Evolutionary conservation across 768 basidiomycete genomes (phyloP), one percentile per base, ranked within the genome.

Genomic region (Filobasidium floriforme): DNA sequence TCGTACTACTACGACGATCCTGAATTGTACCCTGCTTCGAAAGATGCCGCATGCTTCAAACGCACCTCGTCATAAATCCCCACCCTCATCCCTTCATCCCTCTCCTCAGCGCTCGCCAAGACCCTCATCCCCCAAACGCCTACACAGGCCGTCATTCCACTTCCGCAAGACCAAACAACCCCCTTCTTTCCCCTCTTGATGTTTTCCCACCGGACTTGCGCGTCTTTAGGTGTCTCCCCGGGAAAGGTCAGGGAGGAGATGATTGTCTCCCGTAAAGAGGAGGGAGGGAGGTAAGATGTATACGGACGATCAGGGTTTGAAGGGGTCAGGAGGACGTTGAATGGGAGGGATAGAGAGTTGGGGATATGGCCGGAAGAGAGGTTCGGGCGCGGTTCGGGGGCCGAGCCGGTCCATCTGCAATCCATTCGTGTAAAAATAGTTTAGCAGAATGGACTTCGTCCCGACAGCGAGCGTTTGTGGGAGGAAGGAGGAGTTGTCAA

Each of bases 81-180:
- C 26, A 73, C 66, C 62, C 70, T 73, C 46, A 88, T 69, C 51
- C 22, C 54, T 22, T 41, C 3, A 71, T 80, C 26, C 70, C 74
- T 14, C 81, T 80, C 62, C 83, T 66, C 60, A 6, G 60, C 65
- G 24, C 28, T 70, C 40, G 67, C 72, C 55, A 92, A 72, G 43
- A 88, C 73, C 76, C 88, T 85, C 68, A 96, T 81, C n/a, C 90
- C 92, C 66, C 97, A 82, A 93, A 96, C 97, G 7, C 97, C 82
- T 15, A 97, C 82, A 2, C 85, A 90, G 12, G 94, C 94, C n/a
- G 93, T 96, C 94, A 99, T 97, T 52, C 94, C 94, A 74, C 90
- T 94, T 60, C 94, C 94, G 80, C 94, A 99, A 66, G 83, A 88
- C 14, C 88, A 85, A 6, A 87, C 83, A 37, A 93, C 84, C 24